These are phyloP conservation scores for Oenanthe javanica DNA, from an alignment of 140 eudicot species.

Conservation along the genomic window DNA sequence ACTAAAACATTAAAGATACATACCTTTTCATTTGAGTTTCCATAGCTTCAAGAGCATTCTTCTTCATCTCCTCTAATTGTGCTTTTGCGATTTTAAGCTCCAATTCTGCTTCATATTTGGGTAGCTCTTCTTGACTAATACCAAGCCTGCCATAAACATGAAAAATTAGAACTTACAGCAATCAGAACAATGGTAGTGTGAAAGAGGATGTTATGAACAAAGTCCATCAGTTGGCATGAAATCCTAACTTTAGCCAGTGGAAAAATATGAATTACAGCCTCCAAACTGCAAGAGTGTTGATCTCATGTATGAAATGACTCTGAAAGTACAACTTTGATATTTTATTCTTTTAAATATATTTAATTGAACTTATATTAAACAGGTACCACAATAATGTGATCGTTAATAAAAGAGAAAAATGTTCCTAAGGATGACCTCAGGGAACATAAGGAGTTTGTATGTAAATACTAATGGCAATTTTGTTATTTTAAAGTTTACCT, in stretches of 20 bases:
- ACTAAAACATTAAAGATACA: background rate
- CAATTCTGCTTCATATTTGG: slow-evolving; percentile 71
- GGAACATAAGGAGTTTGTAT: too few relatives aligned
- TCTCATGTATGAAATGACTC: background rate
- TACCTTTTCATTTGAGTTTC: slow-evolving; percentile 81
- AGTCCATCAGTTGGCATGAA: background rate
- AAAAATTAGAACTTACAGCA: background rate
- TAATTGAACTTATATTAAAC: background rate
- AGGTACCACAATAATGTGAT: background rate
- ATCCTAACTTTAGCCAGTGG: background rate
- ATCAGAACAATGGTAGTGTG: background rate
- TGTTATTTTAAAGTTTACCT: too few relatives aligned
- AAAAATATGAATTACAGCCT: background rate
- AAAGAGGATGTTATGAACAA: background rate
- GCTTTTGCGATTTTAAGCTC: slow-evolving; percentile 87
- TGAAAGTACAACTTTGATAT: background rate
- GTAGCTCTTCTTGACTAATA: slow-evolving; percentile 56
- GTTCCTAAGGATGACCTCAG: too few relatives aligned
- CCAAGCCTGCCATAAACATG: slow-evolving; percentile 46
- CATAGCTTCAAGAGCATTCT: slow-evolving; percentile 82
- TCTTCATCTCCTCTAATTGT: slow-evolving; percentile 78
- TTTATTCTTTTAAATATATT: background rate
- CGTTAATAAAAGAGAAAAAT: background rate
- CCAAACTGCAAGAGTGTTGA: background rate
- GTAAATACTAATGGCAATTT: too few relatives aligned